Evolutionary conservation across 805 yeast genomes (phyloP).

Genomic region (Candida chauliodis): DNA sequence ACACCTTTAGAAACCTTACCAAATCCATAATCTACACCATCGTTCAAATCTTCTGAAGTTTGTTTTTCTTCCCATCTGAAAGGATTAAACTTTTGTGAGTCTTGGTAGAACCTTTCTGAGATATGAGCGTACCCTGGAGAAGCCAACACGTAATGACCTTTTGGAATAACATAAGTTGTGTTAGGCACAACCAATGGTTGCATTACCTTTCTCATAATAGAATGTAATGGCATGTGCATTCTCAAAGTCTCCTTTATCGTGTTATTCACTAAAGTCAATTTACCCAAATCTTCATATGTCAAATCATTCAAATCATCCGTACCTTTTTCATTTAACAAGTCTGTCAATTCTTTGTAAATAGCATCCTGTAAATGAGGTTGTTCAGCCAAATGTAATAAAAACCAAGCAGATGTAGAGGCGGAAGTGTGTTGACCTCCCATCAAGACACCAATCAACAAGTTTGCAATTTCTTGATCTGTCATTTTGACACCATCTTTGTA

Average conservation of each 20-base stretch:
- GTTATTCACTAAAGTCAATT: conserved; percentile 78
- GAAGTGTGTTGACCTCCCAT: conserved; percentile 99
- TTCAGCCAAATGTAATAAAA: conserved; percentile 84
- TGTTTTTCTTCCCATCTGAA: conserved; percentile 67
- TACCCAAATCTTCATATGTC: conserved; percentile 77
- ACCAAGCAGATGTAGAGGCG: conserved; percentile 95
- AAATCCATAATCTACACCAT: conserved; percentile 85
- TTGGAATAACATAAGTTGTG: conserved; percentile 77
- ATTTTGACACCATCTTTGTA: conserved; percentile 92
- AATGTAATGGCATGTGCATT: conserved; percentile 94
- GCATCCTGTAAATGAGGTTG: conserved; percentile 82
- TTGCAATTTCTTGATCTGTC: conserved; percentile 95
- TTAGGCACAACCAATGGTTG: conserved; percentile 76
- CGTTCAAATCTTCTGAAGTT: conserved; percentile 18
- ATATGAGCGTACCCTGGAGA: conserved; percentile 91
- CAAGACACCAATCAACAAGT: conserved; percentile 86
- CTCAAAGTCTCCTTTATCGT: conserved; percentile 90
- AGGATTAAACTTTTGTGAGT: conserved; percentile 71
- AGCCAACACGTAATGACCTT: conserved; percentile 84
- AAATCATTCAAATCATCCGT: conserved; percentile 46
- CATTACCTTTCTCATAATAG: conserved; percentile 88
- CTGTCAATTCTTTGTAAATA: conserved; percentile 68
- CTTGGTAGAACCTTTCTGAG: conserved; percentile 73
- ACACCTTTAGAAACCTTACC: conserved; percentile 97
- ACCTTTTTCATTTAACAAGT: conserved; percentile 53